Base-by-base conservation (phyloP, 108 stramenopile species). In the Skeletonema tropicum region DNA sequence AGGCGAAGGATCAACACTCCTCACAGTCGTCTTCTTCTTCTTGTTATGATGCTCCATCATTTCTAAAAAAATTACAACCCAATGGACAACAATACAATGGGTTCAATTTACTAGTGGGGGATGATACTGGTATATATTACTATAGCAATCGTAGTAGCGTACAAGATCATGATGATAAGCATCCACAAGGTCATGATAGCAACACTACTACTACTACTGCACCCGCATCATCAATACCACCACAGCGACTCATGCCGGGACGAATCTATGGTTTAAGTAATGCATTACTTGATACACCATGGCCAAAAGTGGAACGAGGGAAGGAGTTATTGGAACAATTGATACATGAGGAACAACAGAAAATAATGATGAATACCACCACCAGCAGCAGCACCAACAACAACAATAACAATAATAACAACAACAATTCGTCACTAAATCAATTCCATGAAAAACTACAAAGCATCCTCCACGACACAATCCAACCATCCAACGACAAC, bases 21-120 rank as follows among this genome's bases (percentile, higher is more conserved):
- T 39, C 38, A 39, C 38, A 39, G 11, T 39, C 59, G 1, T 45
- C 70, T 29, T 29, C 26, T 29, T 29, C 26, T n/a, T n/a, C n/a
- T n/a, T n/a, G n/a, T 29, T 29, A 2, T 29, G 26, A 29, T 12
- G 72, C 72, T 10, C 4, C 64, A 35, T 48, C 46, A 31, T 73
- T 73, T 57, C 52, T 55, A 33, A 19, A 7, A 0, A 15, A 73
- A 6, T 35, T 73, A 21, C 26, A 45, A 31, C 62, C 49, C 11
- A 52, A 33, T 33, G 72, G 72, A 17, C 21, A 73, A 1, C 63
- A 73, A 73, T 73, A 73, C 19, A 73, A 73, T 55, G 72, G 63
- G 38, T 73, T 73, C 63, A 73, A 62, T 64, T n/a, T 73, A 21
- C 42, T 73, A 2, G 52, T 64, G 11, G 72, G 48, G 5, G 72